These are phyloP conservation scores for Gypsophila paniculata DNA, from an alignment of 179 eudicot genomes.

Conservation along the genomic window DNA sequence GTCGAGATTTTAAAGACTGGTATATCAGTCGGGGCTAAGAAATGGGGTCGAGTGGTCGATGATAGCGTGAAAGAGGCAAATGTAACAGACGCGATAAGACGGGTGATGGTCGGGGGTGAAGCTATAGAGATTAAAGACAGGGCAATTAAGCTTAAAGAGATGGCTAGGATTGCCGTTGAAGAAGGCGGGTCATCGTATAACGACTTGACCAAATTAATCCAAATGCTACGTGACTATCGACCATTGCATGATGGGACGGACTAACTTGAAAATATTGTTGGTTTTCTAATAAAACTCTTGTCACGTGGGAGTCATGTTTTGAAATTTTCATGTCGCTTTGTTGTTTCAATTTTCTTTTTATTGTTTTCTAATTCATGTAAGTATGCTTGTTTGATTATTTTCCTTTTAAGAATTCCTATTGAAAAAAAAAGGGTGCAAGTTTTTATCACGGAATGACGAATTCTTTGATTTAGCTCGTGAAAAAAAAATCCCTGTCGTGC, in stretches of 20 bases:
- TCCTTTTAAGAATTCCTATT: too few species aligned
- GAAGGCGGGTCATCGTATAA: slow-evolving; percentile 13
- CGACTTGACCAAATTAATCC: slow-evolving; percentile 8
- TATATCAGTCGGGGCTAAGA: slow-evolving; percentile 10
- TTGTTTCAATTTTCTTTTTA: too few species aligned
- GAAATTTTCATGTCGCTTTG: too few species aligned
- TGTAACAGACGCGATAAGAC: slow-evolving; percentile 3
- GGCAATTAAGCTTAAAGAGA: slow-evolving; percentile 2
- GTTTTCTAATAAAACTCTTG: too few species aligned
- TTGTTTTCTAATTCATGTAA: too few species aligned
- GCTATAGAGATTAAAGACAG: slow-evolving; percentile 4
- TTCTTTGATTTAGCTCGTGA: too few species aligned
- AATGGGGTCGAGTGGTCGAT: slow-evolving; percentile 9
- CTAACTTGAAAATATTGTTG: too few species aligned
- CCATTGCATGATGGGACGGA: neutral
- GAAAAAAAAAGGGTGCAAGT: too few species aligned
- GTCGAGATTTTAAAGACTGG: slow-evolving; percentile 10
- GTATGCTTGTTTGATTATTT: too few species aligned
- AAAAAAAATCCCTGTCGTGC: too few species aligned
- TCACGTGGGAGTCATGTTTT: too few species aligned
- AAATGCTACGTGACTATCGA: slow-evolving; percentile 1
- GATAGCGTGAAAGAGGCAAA: neutral
- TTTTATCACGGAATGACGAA: too few species aligned
- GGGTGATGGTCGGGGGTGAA: slow-evolving; percentile 18
- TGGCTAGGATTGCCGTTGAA: slow-evolving; percentile 14